Base-by-base conservation (phyloP, 441 rosid species). In the Manihot esculenta region DNA sequence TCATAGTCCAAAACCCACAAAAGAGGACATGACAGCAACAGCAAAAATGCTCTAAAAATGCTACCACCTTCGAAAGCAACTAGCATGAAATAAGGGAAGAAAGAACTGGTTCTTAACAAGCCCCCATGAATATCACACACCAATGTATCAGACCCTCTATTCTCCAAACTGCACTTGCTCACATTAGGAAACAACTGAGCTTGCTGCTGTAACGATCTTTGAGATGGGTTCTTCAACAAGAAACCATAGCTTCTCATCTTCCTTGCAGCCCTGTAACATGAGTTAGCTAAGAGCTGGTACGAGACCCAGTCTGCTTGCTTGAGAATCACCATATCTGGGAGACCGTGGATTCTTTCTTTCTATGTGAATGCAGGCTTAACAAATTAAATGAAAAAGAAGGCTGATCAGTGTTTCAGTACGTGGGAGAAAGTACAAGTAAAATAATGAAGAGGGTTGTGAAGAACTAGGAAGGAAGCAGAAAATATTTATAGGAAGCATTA, bases 81-180 rank as follows among this genome's bases (percentile, higher is more conserved):
- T 0, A 94, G 94, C 97, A 94, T 94, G 86, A 94, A 94, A 73
- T 82, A 94, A 72, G 99, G 99, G 70, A 94, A 94, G 70, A 89
- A 81, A 20, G 90, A 79, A 5, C 72, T 70, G 62, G 92, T 79
- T 62, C 85, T 78, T 38, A 94, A 78, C 55, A 94, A 63, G 54
- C 83, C 87, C 6, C 89, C 91, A 35, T 84, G 76, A 21, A 94
- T 64, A 79, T 94, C 97, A 66, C 89, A 88, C 2, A 85, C 92
- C 71, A 89, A 41, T 23, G 86, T 75, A 44, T 69, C 73, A 41
- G 41, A 62, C 5, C 54, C 77, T 72, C 80, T 87, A 54, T 69
- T 77, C 21, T 73, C 69, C 58, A 70, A 61, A 77, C 72, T 27
- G 79, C 61, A 77, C 66, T 86, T 84, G 64, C 83, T 53, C 15